Evolutionary conservation across 2,329 filamentous ascomycete species (phyloP).

Genomic region (Diplodia sapinea): DNA sequence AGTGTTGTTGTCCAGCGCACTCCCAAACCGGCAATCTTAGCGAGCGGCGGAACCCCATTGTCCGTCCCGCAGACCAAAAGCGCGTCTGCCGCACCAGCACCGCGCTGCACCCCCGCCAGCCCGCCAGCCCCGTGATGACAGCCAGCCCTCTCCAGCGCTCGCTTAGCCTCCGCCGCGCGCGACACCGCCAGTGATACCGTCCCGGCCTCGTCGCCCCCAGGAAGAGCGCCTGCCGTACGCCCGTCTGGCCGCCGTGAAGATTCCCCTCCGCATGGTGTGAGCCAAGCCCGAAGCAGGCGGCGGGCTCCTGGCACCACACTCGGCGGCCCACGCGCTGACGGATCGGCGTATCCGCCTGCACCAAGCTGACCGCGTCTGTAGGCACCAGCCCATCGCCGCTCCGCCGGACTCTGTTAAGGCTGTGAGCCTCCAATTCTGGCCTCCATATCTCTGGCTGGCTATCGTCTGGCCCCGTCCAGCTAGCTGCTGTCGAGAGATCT

Average conservation of each 20-base stretch:
- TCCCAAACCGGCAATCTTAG: constrained; percentile 16
- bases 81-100: constrained; percentile 14
- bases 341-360: constrained; percentile 20
- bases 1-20: constrained; percentile 17
- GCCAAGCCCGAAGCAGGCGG: not conserved
- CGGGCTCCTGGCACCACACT: not conserved
- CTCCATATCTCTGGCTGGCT: not conserved
- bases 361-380: constrained; percentile 28
- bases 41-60: constrained; percentile 21
- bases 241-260: constrained; percentile 9
- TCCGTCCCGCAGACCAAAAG: constrained; percentile 11
- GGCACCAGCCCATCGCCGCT: constrained; percentile 19
- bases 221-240: constrained; percentile 1
- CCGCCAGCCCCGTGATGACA: constrained; percentile 18
- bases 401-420: constrained; percentile 21
- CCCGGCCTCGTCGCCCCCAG: constrained; percentile 1
- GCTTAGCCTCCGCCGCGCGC: constrained; percentile 3
- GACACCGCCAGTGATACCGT: constrained; percentile 6
- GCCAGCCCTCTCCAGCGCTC: not conserved
- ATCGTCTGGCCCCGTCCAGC: constrained; percentile 2
- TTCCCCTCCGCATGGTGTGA: not conserved
- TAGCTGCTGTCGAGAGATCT: constrained; percentile 5
- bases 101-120: not conserved
- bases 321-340: constrained; percentile 3
- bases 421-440: constrained; percentile 19